Evolutionary conservation across 2,329 filamentous ascomycete species (phyloP), one percentile per base, ranked within the genome.

Genomic region (Dichotomopilus funicola): DNA sequence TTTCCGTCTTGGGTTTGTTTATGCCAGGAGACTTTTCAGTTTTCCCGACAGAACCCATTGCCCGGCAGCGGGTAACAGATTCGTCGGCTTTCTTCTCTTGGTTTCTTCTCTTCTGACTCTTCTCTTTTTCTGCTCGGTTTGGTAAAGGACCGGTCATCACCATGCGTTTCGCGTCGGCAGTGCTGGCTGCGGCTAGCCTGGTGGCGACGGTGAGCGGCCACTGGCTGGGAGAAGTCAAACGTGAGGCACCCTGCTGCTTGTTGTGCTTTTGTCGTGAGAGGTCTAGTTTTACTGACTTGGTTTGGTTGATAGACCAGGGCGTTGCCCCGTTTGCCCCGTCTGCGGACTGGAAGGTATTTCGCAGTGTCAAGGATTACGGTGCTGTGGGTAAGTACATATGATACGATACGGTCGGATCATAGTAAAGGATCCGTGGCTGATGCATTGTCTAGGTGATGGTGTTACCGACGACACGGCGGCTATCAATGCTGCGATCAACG

Each of bases 351-450:
- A 65, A 68, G n/a, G 72, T 77, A 5, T 78, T 76, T 58, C 72
- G 75, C 46, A 77, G 77, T 56, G 75, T 77, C 27, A 74, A 68
- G 62, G 74, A 75, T 65, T 78, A 73, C 57, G 75, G 75, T 46
- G 75, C 75, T 49, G 71, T 63, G 58, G 75, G 72, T 71, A 49
- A 7, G 67, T 61, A n/a, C 13, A 9, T 47, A 8, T 41, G 6
- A 11, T 5, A 11, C 11, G 6, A 11, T 5, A 11, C 11, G 1
- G 13, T 7, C 19, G 5, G n/a, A 31, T 42, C 2, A 10, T 27
- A 9, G 13, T 7, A 11, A 1, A 12, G 8, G 8, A 43, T 2
- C 8, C 34, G 12, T 27, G 31, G 19, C 12, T 48, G 49, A 31
- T 5, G 6, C 13, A n/a, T 27, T 8, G 11, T 52, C n/a, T 37